Evolutionary conservation across 1,284 basidiomycete genomes (phyloP), one percentile per base, ranked within the genome.

Genomic region (Austroboletus rostrupii): DNA sequence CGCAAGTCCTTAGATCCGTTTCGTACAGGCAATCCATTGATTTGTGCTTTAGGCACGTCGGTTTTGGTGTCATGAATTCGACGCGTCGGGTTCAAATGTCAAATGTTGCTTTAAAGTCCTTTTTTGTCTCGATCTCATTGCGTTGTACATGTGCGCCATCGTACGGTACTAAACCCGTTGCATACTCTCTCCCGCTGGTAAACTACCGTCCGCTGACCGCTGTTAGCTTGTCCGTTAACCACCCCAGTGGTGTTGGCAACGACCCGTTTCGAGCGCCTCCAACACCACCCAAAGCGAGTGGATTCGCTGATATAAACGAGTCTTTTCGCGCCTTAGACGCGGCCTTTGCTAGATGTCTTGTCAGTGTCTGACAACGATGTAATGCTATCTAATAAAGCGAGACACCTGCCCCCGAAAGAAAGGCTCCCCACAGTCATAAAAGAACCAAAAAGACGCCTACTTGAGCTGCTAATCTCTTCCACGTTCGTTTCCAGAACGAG

Each of bases 401-500:
- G 31, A 19, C 9, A 54, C 31, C 14, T 6, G n/a, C 37, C 42
- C 11, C 26, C n/a, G 26, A 2, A 28, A 21, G 28, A 26, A 45
- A 41, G 52, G 43, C 38, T 43, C 13, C 35, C 29, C 49, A 35
- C n/a, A 26, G 5, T 29, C 26, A n/a, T n/a, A 3, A 45, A 31
- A 40, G 44, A 35, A 44, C 23, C 1, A 43, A 12, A 16, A 41
- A 11, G 43, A 57, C 35, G 74, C 83, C 57, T 60, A 90, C 91
- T 83, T 58, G 85, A 81, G 50, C 71, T 71, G 55, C 87, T 84
- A 49, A 97, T 97, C 68, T 95, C 92, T 55, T 90, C 89, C 47
- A 97, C 89, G 66, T 96, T 97, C 7, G 97, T 99, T 70, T 99
- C 97, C n/a, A 99, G 75, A 3, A 99, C 97, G 29, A 99, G 76